Base-by-base conservation (phyloP, 202 grass and related monocot genomes). In the Schoenoplectus tabernaemontani region DNA sequence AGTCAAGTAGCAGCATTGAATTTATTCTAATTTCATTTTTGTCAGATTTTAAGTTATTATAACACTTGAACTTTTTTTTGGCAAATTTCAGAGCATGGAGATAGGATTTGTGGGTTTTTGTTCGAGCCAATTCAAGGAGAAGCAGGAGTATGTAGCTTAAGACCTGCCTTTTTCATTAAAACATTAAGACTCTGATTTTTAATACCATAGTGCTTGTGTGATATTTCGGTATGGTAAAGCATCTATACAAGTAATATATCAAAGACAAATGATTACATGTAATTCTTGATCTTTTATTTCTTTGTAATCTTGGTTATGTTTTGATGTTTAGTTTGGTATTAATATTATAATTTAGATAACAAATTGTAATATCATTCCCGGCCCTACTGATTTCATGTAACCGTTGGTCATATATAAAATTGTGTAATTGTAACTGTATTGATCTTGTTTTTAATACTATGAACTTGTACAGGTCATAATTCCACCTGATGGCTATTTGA, bases 101-200 rank as follows among this genome's bases (percentile, higher is more conserved):
- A 89, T 72, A 64, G 12, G 64, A 91, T 98, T 72, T 94, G 95
- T 4, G 86, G 89, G 24, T 98, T 98, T 94, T 53, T 98, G 47
- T 98, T 98, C 77, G 95, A 98, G 87, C 95, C 95, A 56, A 94
- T 98, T 81, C 95, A 98, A 92, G 95, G 95, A 84, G 95, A 98
- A 85, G 95, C 95, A 56, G 95, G 95, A 83, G 95, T 98, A 94
- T 24, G 86, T 79, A 56, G 84, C 17, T 82, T 74, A 47, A 73
- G 30, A 64, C 69, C 34, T 54, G 33, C 13, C 67, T 64, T 34
- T 79, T 43, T 62, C 28, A 71, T 70, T 78, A 10, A 23, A 38
- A 37, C 16, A 57, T 66, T 82, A 48, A 8, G 13, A 32, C 23
- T 48, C 50, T 51, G 58, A 11, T 46, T 59, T 41, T 74, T 74